These are phyloP conservation scores for Kalaharituber pfeilii DNA, from an alignment of 2,329 filamentous ascomycete genomes.

Conservation along the genomic window DNA sequence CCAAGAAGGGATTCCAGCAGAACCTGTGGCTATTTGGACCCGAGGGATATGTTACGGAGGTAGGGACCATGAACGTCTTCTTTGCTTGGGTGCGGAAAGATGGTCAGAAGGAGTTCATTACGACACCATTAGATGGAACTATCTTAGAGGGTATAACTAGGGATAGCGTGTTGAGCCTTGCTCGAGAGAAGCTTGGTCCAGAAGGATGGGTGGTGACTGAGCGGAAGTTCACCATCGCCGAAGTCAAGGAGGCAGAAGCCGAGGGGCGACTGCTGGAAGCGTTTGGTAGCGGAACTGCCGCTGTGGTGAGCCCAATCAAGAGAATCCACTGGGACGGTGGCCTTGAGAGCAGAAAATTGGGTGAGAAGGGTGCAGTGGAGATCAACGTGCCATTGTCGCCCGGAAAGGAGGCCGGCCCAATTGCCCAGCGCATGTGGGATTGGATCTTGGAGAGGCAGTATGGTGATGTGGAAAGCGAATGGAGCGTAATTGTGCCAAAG, in stretches of 20 bases:
- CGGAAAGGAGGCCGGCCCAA: constrained; percentile 68
- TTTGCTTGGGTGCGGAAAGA: constrained; percentile 68
- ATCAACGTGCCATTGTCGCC: constrained; percentile 70
- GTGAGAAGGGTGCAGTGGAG: constrained; percentile 24
- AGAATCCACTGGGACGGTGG: constrained; percentile 71
- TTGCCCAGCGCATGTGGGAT: constrained; percentile 74
- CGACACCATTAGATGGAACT: constrained; percentile 89
- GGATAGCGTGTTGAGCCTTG: constrained; percentile 75
- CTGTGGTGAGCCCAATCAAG: constrained; percentile 78
- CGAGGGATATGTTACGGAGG: constrained; percentile 90
- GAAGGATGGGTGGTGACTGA: constrained; percentile 80
- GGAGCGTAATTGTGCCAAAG: constrained; percentile 39
- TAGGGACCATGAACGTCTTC: constrained; percentile 98
- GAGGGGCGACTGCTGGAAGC: constrained; percentile 83
- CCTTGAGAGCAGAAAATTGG: neutral
- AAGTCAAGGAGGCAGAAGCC: constrained; percentile 60
- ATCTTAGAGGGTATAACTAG: constrained; percentile 90
- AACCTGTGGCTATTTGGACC: constrained; percentile 96
- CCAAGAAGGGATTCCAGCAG: constrained; percentile 84
- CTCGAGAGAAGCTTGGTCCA: constrained; percentile 61
- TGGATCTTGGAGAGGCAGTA: constrained; percentile 97
- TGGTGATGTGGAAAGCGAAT: constrained; percentile 77
- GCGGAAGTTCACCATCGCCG: constrained; percentile 80
- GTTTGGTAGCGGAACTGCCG: constrained; percentile 85
- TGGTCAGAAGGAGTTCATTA: constrained; percentile 79